Base-by-base conservation (phyloP, 1,284 basidiomycete species). In the Boletellus deceptivus region DNA sequence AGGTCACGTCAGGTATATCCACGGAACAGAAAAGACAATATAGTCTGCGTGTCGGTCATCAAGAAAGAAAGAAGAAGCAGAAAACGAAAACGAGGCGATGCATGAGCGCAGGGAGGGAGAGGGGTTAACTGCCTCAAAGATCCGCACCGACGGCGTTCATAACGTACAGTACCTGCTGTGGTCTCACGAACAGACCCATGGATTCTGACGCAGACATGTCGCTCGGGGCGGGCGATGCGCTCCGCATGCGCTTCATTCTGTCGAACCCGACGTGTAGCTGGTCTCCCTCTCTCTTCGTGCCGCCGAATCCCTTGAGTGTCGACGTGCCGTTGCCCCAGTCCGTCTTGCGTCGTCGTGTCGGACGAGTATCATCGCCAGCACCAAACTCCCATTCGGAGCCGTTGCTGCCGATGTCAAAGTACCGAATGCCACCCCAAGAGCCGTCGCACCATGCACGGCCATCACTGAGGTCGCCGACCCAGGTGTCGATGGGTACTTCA, bases 401-500 rank as follows among this genome's bases (percentile, higher is more conserved):
- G 9, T 64, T 72, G 4, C 69, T 70, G 10, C 67, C 62, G 49
- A 92, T 82, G 55, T 91, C 88, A 61, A 93, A 93, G 68, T 93
- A 93, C 9, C 83, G 78, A 14, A 90, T 72, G 0, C 91, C 90
- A 24, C 82, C 81, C 80, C 87, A 86, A 0, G 79, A 78, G 0
- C 92, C 93, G 59, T 94, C 89, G 61, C 90, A 80, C 89, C 91
- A 93, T 48, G 80, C 79, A n/a, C 84, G 72, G 4, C 77, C 75
- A 35, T 75, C 76, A 18, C 78, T 72, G 48, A 76, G 71, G 40
- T 84, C 77, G 16, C 73, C 75, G 27, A 71, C 72, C 77, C 80
- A 81, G 18, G 71, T 70, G 18, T 84, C 64, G 51, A 89, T 75
- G 0, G 89, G 86, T 14, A 94, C 87, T 67, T 97, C 93, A 5